Evolutionary conservation across 2,329 filamentous ascomycete species (phyloP).

Genomic region (Fonsecaea multimorphosa): DNA sequence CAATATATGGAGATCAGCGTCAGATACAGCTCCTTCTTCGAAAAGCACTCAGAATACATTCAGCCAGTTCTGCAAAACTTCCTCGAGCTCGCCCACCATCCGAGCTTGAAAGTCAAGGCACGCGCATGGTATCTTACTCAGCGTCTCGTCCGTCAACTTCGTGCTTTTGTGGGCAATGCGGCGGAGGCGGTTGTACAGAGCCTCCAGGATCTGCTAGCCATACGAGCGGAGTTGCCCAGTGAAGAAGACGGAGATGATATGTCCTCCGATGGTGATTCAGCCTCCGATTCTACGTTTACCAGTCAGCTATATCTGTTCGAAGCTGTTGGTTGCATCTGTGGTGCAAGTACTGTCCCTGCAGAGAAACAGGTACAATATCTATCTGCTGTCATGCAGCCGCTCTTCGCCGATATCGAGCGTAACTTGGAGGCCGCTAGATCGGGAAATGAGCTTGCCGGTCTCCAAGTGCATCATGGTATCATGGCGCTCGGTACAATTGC

Average conservation of each 20-base stretch:
- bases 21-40: slow-evolving; percentile 90
- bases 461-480: slow-evolving; percentile 95
- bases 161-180: slow-evolving; percentile 82
- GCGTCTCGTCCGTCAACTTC: slow-evolving; percentile 85
- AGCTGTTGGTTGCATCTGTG: slow-evolving; percentile 90
- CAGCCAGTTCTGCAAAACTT: slow-evolving; percentile 89
- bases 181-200: slow-evolving; percentile 91
- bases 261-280: slow-evolving; percentile 90
- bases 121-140: slow-evolving; percentile 98
- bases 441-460: slow-evolving; percentile 78
- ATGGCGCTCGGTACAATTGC: slow-evolving; percentile 93
- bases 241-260: slow-evolving; percentile 86
- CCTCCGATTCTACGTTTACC: slow-evolving; percentile 86
- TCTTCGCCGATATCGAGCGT: slow-evolving; percentile 87
- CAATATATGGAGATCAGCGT: slow-evolving; percentile 99
- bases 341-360: slow-evolving; percentile 73
- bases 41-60: slow-evolving; percentile 79
- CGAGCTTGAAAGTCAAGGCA: slow-evolving; percentile 82
- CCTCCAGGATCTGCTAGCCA: slow-evolving; percentile 83
- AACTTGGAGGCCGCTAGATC: slow-evolving; percentile 77
- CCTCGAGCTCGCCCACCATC: slow-evolving; percentile 85
- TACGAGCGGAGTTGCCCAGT: slow-evolving; percentile 85
- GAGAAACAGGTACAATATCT: slow-evolving; percentile 89
- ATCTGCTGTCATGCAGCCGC: slow-evolving; percentile 83
- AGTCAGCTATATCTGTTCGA: slow-evolving; percentile 94